Conservation (phyloP, 2,329 filamentous ascomycete genomes). For the Myriangium duriaei region DNA sequence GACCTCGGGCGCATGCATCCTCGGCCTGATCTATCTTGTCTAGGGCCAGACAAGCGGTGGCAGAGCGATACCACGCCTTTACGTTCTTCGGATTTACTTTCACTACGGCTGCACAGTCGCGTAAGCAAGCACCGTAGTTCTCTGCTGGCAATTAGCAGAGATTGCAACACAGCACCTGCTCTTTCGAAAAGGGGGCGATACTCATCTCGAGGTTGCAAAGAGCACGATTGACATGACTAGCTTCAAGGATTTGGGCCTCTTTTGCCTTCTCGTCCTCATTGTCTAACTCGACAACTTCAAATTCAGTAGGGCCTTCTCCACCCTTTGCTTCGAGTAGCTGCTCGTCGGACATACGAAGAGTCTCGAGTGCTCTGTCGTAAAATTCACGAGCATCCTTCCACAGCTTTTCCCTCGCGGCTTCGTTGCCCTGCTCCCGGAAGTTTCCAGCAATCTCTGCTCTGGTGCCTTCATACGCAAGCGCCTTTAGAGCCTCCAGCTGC, state of each 20-base stretch:
- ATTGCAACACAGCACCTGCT: not conserved
- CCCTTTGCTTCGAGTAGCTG: conserved; percentile 8
- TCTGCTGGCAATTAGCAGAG: conserved; percentile 29
- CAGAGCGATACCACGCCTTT: conserved; percentile 84
- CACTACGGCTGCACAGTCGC: conserved; percentile 71
- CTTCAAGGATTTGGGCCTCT: conserved; percentile 56
- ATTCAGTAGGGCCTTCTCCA: conserved; percentile 24
- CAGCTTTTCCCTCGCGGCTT: conserved; percentile 59
- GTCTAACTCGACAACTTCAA: conserved; percentile 39
- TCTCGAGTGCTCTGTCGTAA: conserved; percentile 72
- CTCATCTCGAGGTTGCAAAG: conserved; percentile 77
- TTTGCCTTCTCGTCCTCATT: conserved; percentile 47
- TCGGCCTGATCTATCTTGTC: conserved; percentile 68
- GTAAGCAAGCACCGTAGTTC: conserved; percentile 78
- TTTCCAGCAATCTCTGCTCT: conserved; percentile 68
- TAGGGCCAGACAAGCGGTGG: conserved; percentile 63
- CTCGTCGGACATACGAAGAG: conserved; percentile 44
- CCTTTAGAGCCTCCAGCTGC: conserved; percentile 74
- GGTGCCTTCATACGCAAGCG: conserved; percentile 85
- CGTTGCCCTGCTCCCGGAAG: conserved; percentile 89
- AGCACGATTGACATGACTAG: conserved; percentile 74
- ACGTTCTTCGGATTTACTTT: conserved; percentile 67
- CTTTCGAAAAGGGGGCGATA: conserved; percentile 25
- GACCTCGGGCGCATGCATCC: conserved; percentile 62
- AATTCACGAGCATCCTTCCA: conserved; percentile 83